phyloP scores from a whole-genome alignment of 257 asterid species.

The Haberlea rhodopensis region DNA sequence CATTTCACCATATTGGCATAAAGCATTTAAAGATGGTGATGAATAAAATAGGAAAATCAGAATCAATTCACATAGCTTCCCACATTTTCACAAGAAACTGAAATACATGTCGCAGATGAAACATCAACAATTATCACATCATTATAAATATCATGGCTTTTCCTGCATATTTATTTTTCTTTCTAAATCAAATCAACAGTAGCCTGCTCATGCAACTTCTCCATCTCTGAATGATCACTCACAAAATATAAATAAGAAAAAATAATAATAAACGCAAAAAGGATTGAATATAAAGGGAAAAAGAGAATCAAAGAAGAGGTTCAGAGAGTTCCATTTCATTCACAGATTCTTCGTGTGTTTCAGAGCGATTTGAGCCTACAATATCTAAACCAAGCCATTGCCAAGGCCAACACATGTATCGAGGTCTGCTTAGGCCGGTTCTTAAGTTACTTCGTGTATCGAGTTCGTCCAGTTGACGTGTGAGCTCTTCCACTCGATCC shows the following conservation, averaged over 20 bases:
- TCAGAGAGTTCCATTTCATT: constrained; percentile 99
- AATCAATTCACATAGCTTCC: too few relatives aligned
- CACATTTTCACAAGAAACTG: too few relatives aligned
- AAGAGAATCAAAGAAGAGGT: constrained; percentile 70
- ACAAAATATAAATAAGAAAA: constrained; percentile 18
- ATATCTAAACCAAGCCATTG: constrained; percentile 95
- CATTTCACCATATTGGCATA: too few relatives aligned
- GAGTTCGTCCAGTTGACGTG: constrained; percentile 79
- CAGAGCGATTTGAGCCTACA: constrained; percentile 50
- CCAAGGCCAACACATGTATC: constrained; percentile 98
- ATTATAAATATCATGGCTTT: too few relatives aligned
- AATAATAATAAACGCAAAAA: constrained; percentile 1
- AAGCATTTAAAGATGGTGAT: too few relatives aligned
- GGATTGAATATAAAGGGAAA: neutral
- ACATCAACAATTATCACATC: too few relatives aligned
- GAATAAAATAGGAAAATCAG: too few relatives aligned
- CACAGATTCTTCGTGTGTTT: constrained; percentile 44
- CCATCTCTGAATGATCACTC: constrained; percentile 14
- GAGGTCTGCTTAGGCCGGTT: constrained; percentile 53
- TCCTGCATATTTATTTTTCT: too few relatives aligned
- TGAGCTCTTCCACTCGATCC: constrained; percentile 89
- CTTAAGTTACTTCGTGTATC: constrained; percentile 56
- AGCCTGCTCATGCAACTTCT: neutral
- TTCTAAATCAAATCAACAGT: too few relatives aligned
- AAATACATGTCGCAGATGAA: too few relatives aligned